Conservation (phyloP, 1,284 basidiomycete species). For the Ustilago curta region DNA sequence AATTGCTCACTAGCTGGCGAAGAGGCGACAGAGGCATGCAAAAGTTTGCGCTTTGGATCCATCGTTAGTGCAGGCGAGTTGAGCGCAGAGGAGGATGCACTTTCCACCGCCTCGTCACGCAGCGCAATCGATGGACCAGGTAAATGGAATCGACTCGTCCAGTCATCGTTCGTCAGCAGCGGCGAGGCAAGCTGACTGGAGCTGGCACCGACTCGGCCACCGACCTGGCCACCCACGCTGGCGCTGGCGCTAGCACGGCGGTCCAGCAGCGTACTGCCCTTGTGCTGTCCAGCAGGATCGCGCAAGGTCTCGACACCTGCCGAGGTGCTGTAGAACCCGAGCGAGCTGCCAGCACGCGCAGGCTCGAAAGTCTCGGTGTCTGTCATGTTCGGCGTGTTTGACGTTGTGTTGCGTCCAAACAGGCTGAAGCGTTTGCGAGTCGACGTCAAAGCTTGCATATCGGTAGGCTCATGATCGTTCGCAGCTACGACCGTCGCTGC, state of each 20-base stretch:
- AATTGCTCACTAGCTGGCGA: slow-evolving; percentile 40
- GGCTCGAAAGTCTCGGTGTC: slow-evolving; percentile 7
- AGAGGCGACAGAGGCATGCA: slow-evolving; percentile 26
- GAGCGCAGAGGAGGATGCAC: slow-evolving; percentile 19
- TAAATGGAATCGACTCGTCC: slow-evolving; percentile 37
- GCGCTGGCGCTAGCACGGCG: slow-evolving; percentile 26
- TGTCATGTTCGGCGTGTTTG: slow-evolving; percentile 22
- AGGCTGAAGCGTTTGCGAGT: slow-evolving; percentile 37
- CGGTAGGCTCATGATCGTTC: slow-evolving; percentile 8
- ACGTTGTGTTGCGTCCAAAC: slow-evolving; percentile 27
- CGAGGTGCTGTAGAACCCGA: slow-evolving; percentile 15
- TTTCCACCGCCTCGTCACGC: slow-evolving; percentile 3
- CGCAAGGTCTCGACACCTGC: slow-evolving; percentile 11
- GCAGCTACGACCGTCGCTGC: neutral
- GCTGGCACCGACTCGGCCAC: slow-evolving; percentile 2
- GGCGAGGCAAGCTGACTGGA: slow-evolving; percentile 23
- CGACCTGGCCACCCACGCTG: no score
- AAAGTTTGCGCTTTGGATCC: slow-evolving; percentile 27
- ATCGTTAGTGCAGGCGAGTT: slow-evolving; percentile 41
- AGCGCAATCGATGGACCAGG: slow-evolving; percentile 28
- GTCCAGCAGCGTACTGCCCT: slow-evolving; percentile 15
- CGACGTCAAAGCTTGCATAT: neutral
- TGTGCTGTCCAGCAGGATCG: neutral
- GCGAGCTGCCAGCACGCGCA: slow-evolving; percentile 25
- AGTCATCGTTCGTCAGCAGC: slow-evolving; percentile 24